Percentiles rank a stretch among this genome's conserved stretches.
Conservation (phyloP, 345 rosid genomes). For the Aegle marmelos region DNA sequence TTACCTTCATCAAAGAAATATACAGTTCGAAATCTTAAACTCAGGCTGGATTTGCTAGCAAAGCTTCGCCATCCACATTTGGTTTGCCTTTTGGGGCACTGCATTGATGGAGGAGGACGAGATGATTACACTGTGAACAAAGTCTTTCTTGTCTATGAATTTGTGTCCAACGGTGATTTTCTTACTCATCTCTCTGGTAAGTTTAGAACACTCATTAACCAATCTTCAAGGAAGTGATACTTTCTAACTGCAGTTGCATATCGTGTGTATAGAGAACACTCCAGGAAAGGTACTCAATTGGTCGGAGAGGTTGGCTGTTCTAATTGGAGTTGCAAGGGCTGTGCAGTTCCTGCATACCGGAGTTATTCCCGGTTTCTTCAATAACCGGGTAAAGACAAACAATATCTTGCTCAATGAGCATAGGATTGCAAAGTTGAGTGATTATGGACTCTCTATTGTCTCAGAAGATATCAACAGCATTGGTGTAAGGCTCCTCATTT, state of each 20-base stretch:
- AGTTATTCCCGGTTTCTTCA: conserved; percentile 77
- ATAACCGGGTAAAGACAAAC: conserved; percentile 61
- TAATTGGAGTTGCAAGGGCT: conserved; percentile 62
- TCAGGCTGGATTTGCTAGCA: conserved; percentile 48
- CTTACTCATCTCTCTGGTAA: conserved; percentile 48
- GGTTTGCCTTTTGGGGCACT: conserved; percentile 57
- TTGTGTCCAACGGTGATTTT: conserved; percentile 35
- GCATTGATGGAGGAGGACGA: conserved; percentile 38
- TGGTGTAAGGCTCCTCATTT: conserved; percentile 27
- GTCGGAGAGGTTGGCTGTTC: conserved; percentile 64
- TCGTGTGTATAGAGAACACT: conserved; percentile 29
- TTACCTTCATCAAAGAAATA: conserved; percentile 42
- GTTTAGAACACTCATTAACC: not conserved
- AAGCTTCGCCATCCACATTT: conserved; percentile 51
- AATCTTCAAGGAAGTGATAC: not conserved
- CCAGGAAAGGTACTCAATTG: conserved; percentile 46
- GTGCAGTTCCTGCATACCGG: conserved; percentile 83
- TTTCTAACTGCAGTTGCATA: conserved; percentile 13
- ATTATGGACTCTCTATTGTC: conserved; percentile 71
- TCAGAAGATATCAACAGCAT: conserved; percentile 46
- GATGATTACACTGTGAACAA: conserved; percentile 35
- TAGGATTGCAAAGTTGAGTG: conserved; percentile 66
- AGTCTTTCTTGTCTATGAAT: conserved; percentile 48
- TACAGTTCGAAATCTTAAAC: conserved; percentile 40
- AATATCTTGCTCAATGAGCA: conserved; percentile 63